Base-by-base conservation (phyloP, 2,329 filamentous ascomycete genomes). In the Pestalotiopsis sp. region DNA sequence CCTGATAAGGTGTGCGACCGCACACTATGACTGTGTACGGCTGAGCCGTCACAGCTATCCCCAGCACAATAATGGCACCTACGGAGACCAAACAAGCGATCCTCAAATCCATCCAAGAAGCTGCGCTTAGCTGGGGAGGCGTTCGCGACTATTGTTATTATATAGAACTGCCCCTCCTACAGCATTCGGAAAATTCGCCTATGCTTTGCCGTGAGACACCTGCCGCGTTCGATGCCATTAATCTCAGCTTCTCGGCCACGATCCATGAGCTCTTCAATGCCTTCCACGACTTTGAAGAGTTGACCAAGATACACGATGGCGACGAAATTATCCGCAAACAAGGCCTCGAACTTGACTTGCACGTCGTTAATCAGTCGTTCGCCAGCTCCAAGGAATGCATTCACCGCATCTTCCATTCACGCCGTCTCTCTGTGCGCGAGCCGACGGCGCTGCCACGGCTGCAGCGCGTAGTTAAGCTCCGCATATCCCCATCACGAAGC, bases 361-460 rank as follows among this genome's bases (percentile, higher is more conserved):
- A 27, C 27, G 27, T 27, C 27, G 27, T 27, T 4, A 27, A 27
- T 27, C 68, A 69, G 65, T 69, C 68, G 38, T 69, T 67, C 59
- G 68, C 63, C 68, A 64, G 39, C 31, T 69, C 73, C 36, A 76
- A 76, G 31, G 63, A 64, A 45, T 80, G 76, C 76, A 73, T 57
- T 66, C 68, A 61, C 62, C 67, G 27, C 68, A 38, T 61, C 27
- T 75, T 65, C 68, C 73, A 36, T 69, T 71, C 45, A 38, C 65
- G 68, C 38, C 68, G 68, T n/a, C 68, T 69, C 68, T 13, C 1
- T 31, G 20, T 67, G 27, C 65, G 41, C 5, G n/a, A 64, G 39
- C 67, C 64, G 58, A 56, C 61, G 14, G 41, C 38, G n/a, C 57
- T 69, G 25, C 67, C 67, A 17, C 23, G 27, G 20, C n/a, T 69